Conservation (phyloP, 306 rosid species). For the Argentina anserina region DNA sequence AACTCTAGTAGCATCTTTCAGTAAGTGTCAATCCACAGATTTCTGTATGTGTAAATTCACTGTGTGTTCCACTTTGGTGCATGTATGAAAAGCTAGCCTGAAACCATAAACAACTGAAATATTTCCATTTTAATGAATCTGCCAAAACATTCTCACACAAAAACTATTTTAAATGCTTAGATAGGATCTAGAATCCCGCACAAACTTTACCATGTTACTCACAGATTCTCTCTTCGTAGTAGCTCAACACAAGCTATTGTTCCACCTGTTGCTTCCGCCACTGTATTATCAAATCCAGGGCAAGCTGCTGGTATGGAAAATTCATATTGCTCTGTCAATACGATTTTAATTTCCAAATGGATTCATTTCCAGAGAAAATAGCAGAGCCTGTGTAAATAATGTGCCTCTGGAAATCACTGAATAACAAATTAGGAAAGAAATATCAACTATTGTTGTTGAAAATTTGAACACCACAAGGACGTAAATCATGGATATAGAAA, state of each 20-base stretch:
- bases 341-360: constrained; percentile 1
- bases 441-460: not conserved
- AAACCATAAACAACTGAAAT: not conserved
- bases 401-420: not conserved
- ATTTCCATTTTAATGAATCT: not conserved
- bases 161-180: not conserved
- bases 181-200: not conserved
- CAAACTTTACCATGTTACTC: not conserved
- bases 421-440: not conserved
- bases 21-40: not conserved
- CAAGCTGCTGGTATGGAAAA: constrained; percentile 93
- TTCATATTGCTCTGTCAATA: constrained; percentile 74
- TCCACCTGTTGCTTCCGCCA: constrained; percentile 79
- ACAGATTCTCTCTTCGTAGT: constrained; percentile 73
- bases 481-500: not conserved
- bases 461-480: not conserved
- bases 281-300: constrained; percentile 77
- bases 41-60: not conserved
- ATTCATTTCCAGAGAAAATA: constrained; percentile 13
- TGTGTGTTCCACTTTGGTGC: not conserved
- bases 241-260: constrained; percentile 88
- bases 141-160: not conserved
- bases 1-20: constrained; percentile 1
- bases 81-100: not conserved
- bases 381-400: not conserved